phyloP scores from a whole-genome alignment of 176 grass and related monocot genomes.

The Hordeum marinum region DNA sequence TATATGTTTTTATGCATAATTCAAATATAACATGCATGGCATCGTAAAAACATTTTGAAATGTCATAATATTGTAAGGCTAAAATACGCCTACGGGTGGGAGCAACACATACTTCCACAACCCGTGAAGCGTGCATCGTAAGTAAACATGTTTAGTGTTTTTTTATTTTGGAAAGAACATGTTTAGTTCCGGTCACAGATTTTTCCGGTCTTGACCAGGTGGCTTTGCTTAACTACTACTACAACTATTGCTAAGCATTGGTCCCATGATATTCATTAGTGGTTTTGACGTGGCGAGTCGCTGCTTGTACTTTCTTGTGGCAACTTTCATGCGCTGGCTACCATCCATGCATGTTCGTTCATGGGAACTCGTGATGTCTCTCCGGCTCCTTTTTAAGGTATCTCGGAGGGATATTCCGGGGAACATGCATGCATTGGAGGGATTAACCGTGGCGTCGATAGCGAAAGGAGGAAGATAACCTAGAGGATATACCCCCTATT shows the following conservation, averaged over 20 bases:
- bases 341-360: neutral
- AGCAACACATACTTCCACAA: neutral
- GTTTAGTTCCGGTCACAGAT: neutral
- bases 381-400: conserved; percentile 27
- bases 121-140: neutral
- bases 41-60: neutral
- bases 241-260: neutral
- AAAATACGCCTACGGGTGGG: neutral
- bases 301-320: neutral
- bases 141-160: neutral
- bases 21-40: neutral
- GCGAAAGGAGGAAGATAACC: conserved; percentile 13
- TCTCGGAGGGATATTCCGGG: conserved; percentile 26
- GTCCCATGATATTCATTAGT: neutral
- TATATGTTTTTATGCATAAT: neutral
- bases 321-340: neutral
- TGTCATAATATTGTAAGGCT: neutral
- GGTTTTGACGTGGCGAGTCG: neutral
- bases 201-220: neutral
- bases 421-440: neutral
- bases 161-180: no score
- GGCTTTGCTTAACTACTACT: neutral
- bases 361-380: conserved; percentile 26
- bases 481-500: conserved; percentile 12
- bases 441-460: neutral